Base-by-base conservation (phyloP, 257 asterid genomes). In the Leonotis leonurus region DNA sequence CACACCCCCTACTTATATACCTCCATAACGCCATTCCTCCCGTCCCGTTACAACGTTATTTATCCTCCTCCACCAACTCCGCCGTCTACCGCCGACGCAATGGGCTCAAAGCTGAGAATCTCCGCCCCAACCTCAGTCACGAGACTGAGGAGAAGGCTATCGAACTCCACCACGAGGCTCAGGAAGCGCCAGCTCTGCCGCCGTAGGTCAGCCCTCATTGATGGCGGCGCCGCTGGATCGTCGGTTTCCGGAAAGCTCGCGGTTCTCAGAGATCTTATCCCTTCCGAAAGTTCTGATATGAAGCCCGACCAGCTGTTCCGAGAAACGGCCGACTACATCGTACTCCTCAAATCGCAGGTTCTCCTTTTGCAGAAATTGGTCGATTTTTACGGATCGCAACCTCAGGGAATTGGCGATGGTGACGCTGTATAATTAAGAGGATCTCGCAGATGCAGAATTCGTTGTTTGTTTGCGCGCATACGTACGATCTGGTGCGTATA, bases 251-350 rank as follows among this genome's bases (percentile, higher is more conserved):
- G 82, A 64, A 90, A 90, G 77, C 65, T 90, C 72, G 87, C 79
- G 72, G 93, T 90, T 13, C 84, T 90, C 10, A 85, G 80, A 46
- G 81, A 62, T 62, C 92, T 87, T 30, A 70, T 87, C 24, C 93
- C 95, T 0, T 75, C 80, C 6, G 73, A 75, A 20, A 71, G 57
- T 5, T 70, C 61, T 0, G 85, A 73, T 7, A 56, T 70, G 27
- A 85, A 83, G 52, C 55, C 82, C 2, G 97, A 83, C 18, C 80
- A 83, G 62, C 70, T 90, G 51, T 90, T 85, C 17, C 76, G 77
- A 59, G 93, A 90, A 66, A 85, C 97, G 3, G 89, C 96, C 25
- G 77, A 83, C 60, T 85, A 87, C 89, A 90, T 90, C 74, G 83
- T 80, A 9, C 87, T 76, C 27, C 78, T 85, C 45, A 75, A 74